These are phyloP conservation scores for Exophiala xenobiotica DNA, from an alignment of 2,329 filamentous ascomycete species.

Conservation along the genomic window DNA sequence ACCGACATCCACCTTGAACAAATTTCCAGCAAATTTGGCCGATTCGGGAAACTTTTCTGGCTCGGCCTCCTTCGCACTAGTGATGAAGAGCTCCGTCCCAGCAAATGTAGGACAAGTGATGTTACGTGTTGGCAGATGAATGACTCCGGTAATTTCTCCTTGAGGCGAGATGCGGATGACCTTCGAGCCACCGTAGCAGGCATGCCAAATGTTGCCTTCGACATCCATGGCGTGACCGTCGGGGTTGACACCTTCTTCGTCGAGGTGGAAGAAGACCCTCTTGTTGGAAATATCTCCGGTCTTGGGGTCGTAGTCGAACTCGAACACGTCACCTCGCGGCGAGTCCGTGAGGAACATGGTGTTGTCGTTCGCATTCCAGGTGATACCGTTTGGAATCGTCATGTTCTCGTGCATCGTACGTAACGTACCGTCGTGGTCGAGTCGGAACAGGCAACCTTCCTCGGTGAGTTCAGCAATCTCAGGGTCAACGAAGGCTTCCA, in stretches of 20 bases:
- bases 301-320: constrained; percentile 69
- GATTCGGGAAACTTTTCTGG: constrained; percentile 63
- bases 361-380: constrained; percentile 71
- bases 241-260: constrained; percentile 61
- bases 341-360: constrained; percentile 85
- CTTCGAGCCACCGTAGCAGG: constrained; percentile 74
- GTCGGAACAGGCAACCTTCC: constrained; percentile 70
- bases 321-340: constrained; percentile 66
- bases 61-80: constrained; percentile 69
- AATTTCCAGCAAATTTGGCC: constrained; percentile 63
- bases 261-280: constrained; percentile 70
- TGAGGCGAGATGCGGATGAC: constrained; percentile 71
- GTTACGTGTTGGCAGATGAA: constrained; percentile 73
- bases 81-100: constrained; percentile 73
- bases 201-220: constrained; percentile 85
- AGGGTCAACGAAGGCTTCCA: constrained; percentile 83
- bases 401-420: constrained; percentile 62
- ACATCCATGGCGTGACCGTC: constrained; percentile 84
- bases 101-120: constrained; percentile 80
- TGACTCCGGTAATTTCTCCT: constrained; percentile 70
- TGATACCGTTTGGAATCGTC: constrained; percentile 80
- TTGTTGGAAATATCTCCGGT: constrained; percentile 66
- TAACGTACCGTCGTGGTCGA: constrained; percentile 61
- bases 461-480: constrained; percentile 53
- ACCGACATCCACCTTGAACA: constrained; percentile 49